Evolutionary conservation across 495 filamentous ascomycete species (phyloP).

Genomic region (Penicillium coprophilum): DNA sequence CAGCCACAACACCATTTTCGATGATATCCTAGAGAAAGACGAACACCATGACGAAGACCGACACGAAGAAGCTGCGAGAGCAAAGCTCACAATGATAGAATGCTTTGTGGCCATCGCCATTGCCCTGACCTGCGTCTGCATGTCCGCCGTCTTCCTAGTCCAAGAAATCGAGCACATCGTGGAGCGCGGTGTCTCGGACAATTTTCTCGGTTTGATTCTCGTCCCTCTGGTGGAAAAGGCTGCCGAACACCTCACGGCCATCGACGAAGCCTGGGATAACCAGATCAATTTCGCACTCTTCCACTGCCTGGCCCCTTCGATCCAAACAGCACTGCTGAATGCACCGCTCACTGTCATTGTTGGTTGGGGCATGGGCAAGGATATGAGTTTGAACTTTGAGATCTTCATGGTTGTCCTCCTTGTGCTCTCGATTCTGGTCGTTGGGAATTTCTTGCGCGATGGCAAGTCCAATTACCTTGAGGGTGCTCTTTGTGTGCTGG

Average conservation of each 20-base stretch:
- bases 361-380: conserved; percentile 71
- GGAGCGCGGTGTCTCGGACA: conserved; percentile 65
- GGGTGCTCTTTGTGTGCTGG: conserved; percentile 67
- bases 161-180: conserved; percentile 77
- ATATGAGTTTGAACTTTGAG: conserved; percentile 83
- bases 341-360: conserved; percentile 80
- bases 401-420: conserved; percentile 84
- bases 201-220: conserved; percentile 73
- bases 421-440: conserved; percentile 83
- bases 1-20: conserved; percentile 80
- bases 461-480: conserved; percentile 81
- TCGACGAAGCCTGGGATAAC: conserved; percentile 81
- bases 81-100: conserved; percentile 79
- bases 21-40: conserved; percentile 66
- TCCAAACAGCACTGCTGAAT: conserved; percentile 90
- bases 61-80: conserved; percentile 59
- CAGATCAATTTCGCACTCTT: conserved; percentile 82
- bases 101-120: conserved; percentile 65
- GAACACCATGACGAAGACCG: conserved; percentile 69
- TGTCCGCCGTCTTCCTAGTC: conserved; percentile 82
- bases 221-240: conserved; percentile 86
- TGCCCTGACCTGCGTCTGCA: conserved; percentile 68
- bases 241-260: conserved; percentile 83
- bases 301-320: conserved; percentile 82
- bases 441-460: conserved; percentile 77